Conservation (phyloP, 2,329 filamentous ascomycete species). For the Sordariomycetes sp. region DNA sequence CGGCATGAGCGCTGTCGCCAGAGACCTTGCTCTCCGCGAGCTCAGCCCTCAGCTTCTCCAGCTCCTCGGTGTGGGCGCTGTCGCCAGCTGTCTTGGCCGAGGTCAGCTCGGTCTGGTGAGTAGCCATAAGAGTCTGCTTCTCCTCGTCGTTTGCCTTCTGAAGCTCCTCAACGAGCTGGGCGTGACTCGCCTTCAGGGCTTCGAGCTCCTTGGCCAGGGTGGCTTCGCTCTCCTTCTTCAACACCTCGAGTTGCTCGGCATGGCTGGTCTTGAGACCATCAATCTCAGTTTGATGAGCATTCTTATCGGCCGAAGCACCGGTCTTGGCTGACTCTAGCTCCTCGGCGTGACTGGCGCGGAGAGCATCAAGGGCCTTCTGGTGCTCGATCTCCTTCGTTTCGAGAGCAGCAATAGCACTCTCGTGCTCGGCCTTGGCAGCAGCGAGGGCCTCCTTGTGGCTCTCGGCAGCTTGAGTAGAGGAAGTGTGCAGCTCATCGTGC, state of each 20-base stretch:
- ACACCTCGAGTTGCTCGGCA: conserved; percentile 35
- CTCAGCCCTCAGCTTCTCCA: conserved; percentile 19
- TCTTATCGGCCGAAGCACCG: conserved; percentile 36
- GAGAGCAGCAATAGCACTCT: conserved; percentile 33
- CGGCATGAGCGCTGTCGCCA: conserved; percentile 19
- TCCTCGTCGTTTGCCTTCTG: conserved; percentile 29
- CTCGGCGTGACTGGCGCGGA: conserved; percentile 48
- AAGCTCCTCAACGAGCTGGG: conserved; percentile 29
- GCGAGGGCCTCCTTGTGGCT: conserved; percentile 32
- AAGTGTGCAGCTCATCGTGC: conserved; percentile 39
- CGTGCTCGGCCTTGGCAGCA: conserved; percentile 32
- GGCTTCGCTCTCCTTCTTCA: conserved; percentile 31
- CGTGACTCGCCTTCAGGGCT: conserved; percentile 33
- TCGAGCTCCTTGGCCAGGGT: conserved; percentile 29
- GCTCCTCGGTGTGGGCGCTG: conserved; percentile 17
- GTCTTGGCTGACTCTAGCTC: conserved; percentile 49
- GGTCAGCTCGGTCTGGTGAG: conserved; percentile 20
- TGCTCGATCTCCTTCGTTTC: conserved; percentile 43
- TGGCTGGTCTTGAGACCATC: conserved; percentile 47
- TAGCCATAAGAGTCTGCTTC: conserved; percentile 21
- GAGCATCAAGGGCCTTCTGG: conserved; percentile 42
- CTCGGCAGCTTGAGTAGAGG: conserved; percentile 24
- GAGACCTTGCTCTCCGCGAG: conserved; percentile 19
- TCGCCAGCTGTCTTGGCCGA: conserved; percentile 18
- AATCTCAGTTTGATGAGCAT: conserved; percentile 38